phyloP scores from a whole-genome alignment of 768 basidiomycete genomes.

The Tricholoma terreum region DNA sequence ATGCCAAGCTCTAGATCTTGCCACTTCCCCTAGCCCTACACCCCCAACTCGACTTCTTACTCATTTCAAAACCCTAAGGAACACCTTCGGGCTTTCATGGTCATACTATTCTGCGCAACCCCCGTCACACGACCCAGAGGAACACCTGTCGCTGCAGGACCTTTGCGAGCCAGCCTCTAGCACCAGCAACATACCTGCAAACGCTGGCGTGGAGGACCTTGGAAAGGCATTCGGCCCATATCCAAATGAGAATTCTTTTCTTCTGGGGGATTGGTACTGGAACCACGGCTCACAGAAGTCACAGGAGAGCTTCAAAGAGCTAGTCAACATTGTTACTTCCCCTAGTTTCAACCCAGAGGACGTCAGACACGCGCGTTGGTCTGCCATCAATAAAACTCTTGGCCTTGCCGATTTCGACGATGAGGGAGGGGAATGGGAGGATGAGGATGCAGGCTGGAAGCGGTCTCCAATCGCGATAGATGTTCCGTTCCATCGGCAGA shows the following conservation, averaged over 20 bases:
- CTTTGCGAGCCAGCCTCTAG: background rate
- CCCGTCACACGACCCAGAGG: background rate
- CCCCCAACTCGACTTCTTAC: background rate
- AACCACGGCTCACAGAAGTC: no score
- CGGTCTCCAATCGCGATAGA: conserved; percentile 2
- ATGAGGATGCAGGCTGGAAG: no score
- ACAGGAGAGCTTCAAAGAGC: conserved; percentile 3
- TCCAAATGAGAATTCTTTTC: conserved; percentile 12
- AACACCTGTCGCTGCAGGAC: background rate
- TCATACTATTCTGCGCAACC: background rate
- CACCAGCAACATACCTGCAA: background rate
- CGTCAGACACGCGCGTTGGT: conserved; percentile 7
- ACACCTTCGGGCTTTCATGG: background rate
- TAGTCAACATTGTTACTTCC: conserved; percentile 8
- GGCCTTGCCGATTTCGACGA: no score
- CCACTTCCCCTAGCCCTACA: background rate
- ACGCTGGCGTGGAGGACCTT: background rate
- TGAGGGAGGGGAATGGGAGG: no score
- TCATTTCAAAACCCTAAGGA: background rate
- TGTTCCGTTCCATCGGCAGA: conserved; percentile 10
- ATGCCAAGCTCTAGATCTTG: background rate
- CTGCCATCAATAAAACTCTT: no score
- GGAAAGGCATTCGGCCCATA: conserved; percentile 2
- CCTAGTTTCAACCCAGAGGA: conserved; percentile 6
- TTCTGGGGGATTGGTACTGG: no score